Evolutionary conservation across 345 rosid species (phyloP).

Genomic region (Jatropha curcas): DNA sequence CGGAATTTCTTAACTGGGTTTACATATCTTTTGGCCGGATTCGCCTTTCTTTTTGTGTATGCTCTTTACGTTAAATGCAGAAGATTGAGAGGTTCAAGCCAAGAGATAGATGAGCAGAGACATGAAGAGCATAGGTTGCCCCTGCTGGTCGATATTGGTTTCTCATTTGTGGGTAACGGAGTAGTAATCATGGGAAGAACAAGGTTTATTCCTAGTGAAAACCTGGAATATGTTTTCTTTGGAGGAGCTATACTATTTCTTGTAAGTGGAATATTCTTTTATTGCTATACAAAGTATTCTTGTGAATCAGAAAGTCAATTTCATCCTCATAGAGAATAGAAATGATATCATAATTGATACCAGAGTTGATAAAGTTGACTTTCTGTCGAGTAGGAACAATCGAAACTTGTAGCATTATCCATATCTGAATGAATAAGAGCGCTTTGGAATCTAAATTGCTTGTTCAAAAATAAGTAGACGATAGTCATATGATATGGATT

Average conservation of each 20-base stretch:
- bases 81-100: background rate
- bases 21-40: background rate
- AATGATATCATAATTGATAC: too few relatives aligned
- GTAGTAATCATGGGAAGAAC: slow-evolving; percentile 18
- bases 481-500: background rate
- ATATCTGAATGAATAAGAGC: too few relatives aligned
- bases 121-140: background rate
- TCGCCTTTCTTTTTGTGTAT: slow-evolving; percentile 4
- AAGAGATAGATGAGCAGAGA: background rate
- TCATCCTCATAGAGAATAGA: slow-evolving; percentile 7
- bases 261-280: slow-evolving; percentile 9
- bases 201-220: slow-evolving; percentile 17
- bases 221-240: background rate
- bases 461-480: background rate
- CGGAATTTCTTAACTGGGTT: slow-evolving; percentile 1
- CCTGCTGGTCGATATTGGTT: slow-evolving; percentile 1
- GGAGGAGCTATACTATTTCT: slow-evolving; percentile 12
- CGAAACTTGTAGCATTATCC: too few relatives aligned
- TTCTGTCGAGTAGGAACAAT: background rate
- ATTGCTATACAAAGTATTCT: background rate
- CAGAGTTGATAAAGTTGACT: too few relatives aligned
- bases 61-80: background rate
- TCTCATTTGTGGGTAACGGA: slow-evolving; percentile 18
- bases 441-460: background rate
- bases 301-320: background rate